Percentiles rank a stretch among this genome's conserved stretches.
Conservation (phyloP, 306 rosid genomes). For the Parietaria judaica region DNA sequence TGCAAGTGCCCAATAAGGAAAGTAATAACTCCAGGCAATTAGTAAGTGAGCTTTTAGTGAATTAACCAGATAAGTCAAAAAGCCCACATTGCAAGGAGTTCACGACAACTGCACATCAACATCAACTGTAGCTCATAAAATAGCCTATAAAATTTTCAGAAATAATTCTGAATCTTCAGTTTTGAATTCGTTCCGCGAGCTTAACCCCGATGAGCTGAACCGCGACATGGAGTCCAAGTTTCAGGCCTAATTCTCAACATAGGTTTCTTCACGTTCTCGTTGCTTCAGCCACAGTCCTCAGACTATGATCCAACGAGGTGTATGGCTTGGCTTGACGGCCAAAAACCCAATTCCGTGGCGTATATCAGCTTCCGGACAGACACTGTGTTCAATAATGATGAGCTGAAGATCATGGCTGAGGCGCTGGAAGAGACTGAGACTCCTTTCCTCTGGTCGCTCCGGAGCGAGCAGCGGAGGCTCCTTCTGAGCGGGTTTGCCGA, state of each 20-base stretch:
- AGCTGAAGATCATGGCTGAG: conserved; percentile 28
- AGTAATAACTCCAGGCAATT: too few relatives aligned
- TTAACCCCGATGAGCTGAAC: conserved; percentile 20
- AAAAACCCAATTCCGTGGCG: conserved; percentile 6
- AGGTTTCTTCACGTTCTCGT: conserved; percentile 30
- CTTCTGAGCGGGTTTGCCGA: conserved; percentile 37
- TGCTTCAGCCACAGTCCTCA: conserved; percentile 16
- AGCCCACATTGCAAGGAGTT: too few relatives aligned
- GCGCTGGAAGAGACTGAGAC: conserved; percentile 32
- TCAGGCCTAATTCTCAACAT: conserved; percentile 13
- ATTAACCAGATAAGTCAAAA: too few relatives aligned
- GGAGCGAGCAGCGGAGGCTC: background rate
- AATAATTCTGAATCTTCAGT: too few relatives aligned
- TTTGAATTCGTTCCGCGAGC: conserved; percentile 25
- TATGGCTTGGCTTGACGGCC: conserved; percentile 20
- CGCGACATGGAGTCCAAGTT: conserved; percentile 31
- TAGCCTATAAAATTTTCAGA: too few relatives aligned
- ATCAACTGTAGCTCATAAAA: too few relatives aligned
- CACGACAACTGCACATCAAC: too few relatives aligned
- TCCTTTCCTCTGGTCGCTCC: conserved; percentile 26
- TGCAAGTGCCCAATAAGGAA: too few relatives aligned
- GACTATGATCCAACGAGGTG: conserved; percentile 17
- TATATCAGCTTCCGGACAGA: conserved; percentile 21
- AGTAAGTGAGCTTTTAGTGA: too few relatives aligned
- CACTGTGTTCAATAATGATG: background rate